These are phyloP conservation scores for Hyphochytrium catenoides DNA, from an alignment of 352 stramenopile species.

Conservation along the genomic window DNA sequence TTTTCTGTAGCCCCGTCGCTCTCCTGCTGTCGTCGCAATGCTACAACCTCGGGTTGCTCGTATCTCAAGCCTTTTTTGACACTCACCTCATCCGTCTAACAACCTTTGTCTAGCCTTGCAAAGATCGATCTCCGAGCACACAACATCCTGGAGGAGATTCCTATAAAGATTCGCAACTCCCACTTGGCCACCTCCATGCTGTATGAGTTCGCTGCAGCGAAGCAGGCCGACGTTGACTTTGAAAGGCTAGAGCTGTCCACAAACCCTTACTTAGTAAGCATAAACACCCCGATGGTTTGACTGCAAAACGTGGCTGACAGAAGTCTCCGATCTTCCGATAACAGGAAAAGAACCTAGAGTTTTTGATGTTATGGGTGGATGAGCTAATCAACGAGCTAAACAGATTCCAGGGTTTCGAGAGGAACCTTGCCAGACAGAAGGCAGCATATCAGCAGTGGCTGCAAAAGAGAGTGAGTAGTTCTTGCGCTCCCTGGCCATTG, in stretches of 20 bases:
- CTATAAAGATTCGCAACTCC: constrained; percentile 83
- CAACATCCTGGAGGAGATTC: constrained; percentile 85
- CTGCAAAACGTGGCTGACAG: neutral
- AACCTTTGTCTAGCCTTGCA: constrained; percentile 35
- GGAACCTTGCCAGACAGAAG: constrained; percentile 54
- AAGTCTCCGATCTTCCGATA: constrained; percentile 9
- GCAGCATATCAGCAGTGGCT: constrained; percentile 56
- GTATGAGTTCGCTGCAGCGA: constrained; percentile 47
- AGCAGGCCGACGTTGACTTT: constrained; percentile 49
- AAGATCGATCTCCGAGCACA: constrained; percentile 52
- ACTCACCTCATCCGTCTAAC: too few species aligned
- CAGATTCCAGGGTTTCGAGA: constrained; percentile 71
- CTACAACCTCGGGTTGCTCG: too few species aligned
- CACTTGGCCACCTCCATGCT: constrained; percentile 81
- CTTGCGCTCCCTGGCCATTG: too few species aligned
- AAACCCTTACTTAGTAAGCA: constrained; percentile 59
- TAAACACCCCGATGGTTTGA: neutral
- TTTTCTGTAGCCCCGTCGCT: neutral
- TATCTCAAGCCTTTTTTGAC: too few species aligned
- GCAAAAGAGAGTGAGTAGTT: too few species aligned
- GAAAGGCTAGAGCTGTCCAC: constrained; percentile 86
- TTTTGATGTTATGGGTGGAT: constrained; percentile 89
- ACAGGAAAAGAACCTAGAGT: constrained; percentile 95
- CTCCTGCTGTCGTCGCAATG: neutral
- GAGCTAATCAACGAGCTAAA: constrained; percentile 86